Evolutionary conservation across 352 stramenopile species (phyloP), one percentile per base, ranked within the genome.

Genomic region (Ochromonadaceae sp.): DNA sequence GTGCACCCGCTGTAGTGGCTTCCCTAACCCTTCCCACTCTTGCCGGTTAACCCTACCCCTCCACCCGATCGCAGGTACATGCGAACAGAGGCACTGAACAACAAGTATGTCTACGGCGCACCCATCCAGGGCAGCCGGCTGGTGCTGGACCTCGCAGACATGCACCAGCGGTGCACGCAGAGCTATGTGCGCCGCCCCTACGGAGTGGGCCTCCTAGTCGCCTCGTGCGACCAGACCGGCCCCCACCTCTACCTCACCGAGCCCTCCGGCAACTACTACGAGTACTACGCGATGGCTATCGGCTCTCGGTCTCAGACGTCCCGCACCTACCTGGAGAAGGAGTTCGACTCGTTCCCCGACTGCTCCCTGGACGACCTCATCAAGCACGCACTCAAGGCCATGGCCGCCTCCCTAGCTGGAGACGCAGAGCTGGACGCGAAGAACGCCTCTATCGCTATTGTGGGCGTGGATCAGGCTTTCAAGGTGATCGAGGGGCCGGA

Each of bases 91-190:
- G 96, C 90, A 69, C 76, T 98, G 57, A 98, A 98, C 77, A 90
- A 98, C 83, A 98, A 97, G 78, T 98, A 97, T 72, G 86, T 98
- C 39, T 98, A 97, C 74, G 91, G 91, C 53, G 92, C 88, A 63
- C 76, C 78, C 65, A 92, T 98, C 65, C 89, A 91, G 20, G 85
- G 90, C 10, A 85, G 87, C 40, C 80, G 90, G 10, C 76, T 99
- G 48, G 91, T 97, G 30, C 85, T 81, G 56, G 90, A 98, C 73
- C 74, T 99, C 17, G 92, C 93, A 5, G 93, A 98, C 79, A 96
- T 95, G 76, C 93, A 98, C 73, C 93, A 99, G 74, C 81, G 93
- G 48, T 97, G 90, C 63, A 99, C 93, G 44, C 93, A 99, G 81
- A 97, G 88, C 39, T 98, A 98, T 79, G 95, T 98, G 34, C 79